Percentiles rank a stretch among this genome's conserved stretches.
Conservation (phyloP, 1,284 basidiomycete species). For the Fereydounia khargensis region DNA sequence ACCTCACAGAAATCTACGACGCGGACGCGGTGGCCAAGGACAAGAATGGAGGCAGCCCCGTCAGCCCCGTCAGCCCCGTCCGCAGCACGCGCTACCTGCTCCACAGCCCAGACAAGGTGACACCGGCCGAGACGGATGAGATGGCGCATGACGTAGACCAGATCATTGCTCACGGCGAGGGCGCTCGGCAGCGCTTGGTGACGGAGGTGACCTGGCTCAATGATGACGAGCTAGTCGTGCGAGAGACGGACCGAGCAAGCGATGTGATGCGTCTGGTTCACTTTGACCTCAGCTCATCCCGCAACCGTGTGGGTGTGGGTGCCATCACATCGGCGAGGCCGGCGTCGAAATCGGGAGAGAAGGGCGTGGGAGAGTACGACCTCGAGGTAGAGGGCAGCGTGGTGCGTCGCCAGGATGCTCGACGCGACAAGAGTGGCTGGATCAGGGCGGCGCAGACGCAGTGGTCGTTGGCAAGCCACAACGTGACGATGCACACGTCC, state of each 20-base stretch:
- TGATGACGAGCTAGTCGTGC: constrained; percentile 72
- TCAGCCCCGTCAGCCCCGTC: constrained; percentile 2
- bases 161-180: constrained; percentile 63
- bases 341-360: too few relatives aligned
- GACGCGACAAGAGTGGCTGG: constrained; percentile 80
- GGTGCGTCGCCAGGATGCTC: constrained; percentile 67
- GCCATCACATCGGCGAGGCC: too few relatives aligned
- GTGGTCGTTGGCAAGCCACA: constrained; percentile 28
- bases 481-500: constrained; percentile 15
- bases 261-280: constrained; percentile 37
- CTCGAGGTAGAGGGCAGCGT: constrained; percentile 41
- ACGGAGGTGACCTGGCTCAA: constrained; percentile 83
- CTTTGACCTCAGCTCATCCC: constrained; percentile 32
- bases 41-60: too few relatives aligned
- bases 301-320: too few relatives aligned
- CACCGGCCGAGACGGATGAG: constrained; percentile 48
- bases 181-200: constrained; percentile 63
- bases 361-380: too few relatives aligned
- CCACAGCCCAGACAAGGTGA: constrained; percentile 21
- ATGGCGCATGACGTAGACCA: constrained; percentile 58
- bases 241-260: constrained; percentile 69
- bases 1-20: constrained; percentile 24
- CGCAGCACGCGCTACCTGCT: constrained; percentile 14
- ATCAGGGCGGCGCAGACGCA: constrained; percentile 64
- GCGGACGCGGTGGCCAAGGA: constrained; percentile 14